Evolutionary conservation across 208 protist species (phyloP).

Genomic region (Zelonia costaricensis): DNA sequence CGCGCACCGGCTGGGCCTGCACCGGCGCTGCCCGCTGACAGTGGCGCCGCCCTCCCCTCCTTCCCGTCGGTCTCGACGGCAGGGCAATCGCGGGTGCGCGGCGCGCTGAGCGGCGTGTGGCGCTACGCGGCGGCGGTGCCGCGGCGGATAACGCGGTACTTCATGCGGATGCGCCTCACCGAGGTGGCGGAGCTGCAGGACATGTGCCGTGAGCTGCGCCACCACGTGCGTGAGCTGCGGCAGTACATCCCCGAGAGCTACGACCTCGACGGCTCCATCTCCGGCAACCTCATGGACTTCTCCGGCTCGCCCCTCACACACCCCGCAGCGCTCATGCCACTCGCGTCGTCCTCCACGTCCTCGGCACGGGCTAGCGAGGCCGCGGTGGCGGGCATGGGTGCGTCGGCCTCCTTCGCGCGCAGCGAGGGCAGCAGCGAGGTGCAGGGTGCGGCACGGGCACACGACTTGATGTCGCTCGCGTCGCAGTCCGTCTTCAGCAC

Average conservation of each 20-base stretch:
- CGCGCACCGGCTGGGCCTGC: too few relatives aligned
- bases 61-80: too few relatives aligned
- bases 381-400: neutral
- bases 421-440: neutral
- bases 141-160: too few relatives aligned
- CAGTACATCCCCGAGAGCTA: slow-evolving; percentile 12
- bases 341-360: neutral
- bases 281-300: neutral
- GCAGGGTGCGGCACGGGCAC: neutral
- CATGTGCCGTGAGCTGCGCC: slow-evolving; percentile 11
- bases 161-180: slow-evolving; percentile 1
- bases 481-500: neutral
- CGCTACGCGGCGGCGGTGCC: too few relatives aligned
- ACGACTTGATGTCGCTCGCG: neutral
- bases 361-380: neutral
- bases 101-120: too few relatives aligned
- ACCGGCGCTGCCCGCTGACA: too few relatives aligned
- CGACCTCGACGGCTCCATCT: slow-evolving; percentile 4
- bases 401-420: neutral
- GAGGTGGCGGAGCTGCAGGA: slow-evolving; percentile 21
- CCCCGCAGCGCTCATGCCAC: neutral
- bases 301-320: neutral
- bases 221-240: slow-evolving; percentile 11
- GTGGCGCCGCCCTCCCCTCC: too few relatives aligned
- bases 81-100: too few relatives aligned